A percentile compares a stretch with the other conserved stretches of the same genome.
Conservation (phyloP, 2,329 filamentous ascomycete species). For the Talaromyces marneffei region DNA sequence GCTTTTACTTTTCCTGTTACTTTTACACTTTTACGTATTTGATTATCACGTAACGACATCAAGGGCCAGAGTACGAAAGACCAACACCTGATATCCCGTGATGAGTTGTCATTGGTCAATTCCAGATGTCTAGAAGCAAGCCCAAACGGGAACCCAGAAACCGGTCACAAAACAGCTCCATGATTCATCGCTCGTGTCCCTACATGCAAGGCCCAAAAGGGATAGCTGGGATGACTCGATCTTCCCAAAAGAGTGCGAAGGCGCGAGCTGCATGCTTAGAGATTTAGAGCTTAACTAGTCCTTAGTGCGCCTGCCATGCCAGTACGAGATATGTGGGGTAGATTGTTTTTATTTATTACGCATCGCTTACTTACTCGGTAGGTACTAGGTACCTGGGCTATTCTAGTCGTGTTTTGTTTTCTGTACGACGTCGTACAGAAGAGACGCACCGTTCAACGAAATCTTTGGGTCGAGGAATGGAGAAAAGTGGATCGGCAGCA, state of each 20-base stretch:
- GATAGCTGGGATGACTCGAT: neutral
- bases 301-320: neutral
- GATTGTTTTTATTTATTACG: neutral
- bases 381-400: neutral
- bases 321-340: neutral
- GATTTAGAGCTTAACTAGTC: neutral
- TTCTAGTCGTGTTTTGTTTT: neutral
- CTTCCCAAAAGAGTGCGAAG: slow-evolving; percentile 2
- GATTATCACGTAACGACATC: neutral
- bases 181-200: neutral
- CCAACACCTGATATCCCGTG: neutral
- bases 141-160: neutral
- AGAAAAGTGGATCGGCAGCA: neutral
- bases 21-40: neutral
- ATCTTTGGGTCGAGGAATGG: neutral
- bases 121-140: neutral
- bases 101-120: neutral
- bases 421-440: neutral
- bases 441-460: neutral
- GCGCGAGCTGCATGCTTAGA: neutral
- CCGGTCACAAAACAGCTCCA: neutral
- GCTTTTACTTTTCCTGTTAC: no score
- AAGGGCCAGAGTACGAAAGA: neutral
- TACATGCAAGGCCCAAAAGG: neutral
- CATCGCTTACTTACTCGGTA: neutral